Evolutionary conservation across 371 early-diverging fungal species (phyloP), one percentile per base, ranked within the genome.

Genomic region (Mucor sp.): DNA sequence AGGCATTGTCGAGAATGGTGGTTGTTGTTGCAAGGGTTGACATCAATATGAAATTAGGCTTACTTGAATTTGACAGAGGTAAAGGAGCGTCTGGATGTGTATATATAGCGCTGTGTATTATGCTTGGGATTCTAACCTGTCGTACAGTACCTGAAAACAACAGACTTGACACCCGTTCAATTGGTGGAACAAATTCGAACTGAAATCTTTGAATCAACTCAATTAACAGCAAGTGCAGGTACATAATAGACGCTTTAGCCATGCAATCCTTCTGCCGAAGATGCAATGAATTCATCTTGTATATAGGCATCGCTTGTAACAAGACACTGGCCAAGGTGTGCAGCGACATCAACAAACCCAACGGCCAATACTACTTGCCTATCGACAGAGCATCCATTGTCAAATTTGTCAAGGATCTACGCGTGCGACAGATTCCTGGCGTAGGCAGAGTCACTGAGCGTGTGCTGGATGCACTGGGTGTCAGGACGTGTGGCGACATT

Each of bases 311-410:
- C 58, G 91, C 81, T 33, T 77, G 85, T n/a, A 89, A 89, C 66
- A 79, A 73, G 74, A 75, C 82, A 71, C 72, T 90, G 7, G 80
- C 87, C 7, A 87, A 89, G 67, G 64, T 85, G 8, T 87, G 89
- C 47, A 83, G 87, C 41, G 89, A 90, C 59, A 66, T 85, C 0
- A 85, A 90, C 44, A 91, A 91, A 59, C 91, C 91, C 4, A 90
- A 91, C 70, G 91, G 91, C 1, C 91, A 83, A 63, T 78, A 73
- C 43, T 66, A 73, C 53, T 28, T 83, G 19, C 72, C 79, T 6
- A 83, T 76, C 9, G 67, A 77, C 15, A 59, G 68, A 50, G 63
- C 70, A 19, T 68, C 69, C 15, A 61, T 83, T 15, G 55, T 68
- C 33, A 44, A 65, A 0, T 83, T 81, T 66, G 68, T 79, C 3